These are phyloP conservation scores for Chenopodium suecicum DNA, from an alignment of 148 eudicot species.

Conservation along the genomic window DNA sequence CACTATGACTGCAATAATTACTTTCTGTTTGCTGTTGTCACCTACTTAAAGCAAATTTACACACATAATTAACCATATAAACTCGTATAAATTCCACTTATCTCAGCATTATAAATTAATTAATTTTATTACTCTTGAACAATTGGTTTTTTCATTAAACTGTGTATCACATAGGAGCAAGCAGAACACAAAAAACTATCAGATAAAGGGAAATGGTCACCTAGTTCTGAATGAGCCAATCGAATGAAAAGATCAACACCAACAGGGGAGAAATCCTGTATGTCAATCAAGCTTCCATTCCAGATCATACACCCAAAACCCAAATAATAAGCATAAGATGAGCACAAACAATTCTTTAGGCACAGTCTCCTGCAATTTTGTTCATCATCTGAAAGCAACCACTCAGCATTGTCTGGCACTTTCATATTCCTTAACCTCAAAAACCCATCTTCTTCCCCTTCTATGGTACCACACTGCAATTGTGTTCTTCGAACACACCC, in stretches of 20 bases:
- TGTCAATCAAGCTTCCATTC: slow-evolving; percentile 40
- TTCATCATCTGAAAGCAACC: slow-evolving; percentile 20
- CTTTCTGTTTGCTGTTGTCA: background rate
- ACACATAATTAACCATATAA: background rate
- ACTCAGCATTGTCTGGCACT: slow-evolving; percentile 36
- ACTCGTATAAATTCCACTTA: background rate
- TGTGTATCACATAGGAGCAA: background rate
- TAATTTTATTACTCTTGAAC: no score
- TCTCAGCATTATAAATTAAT: no score
- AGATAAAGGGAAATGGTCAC: background rate
- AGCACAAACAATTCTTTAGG: slow-evolving; percentile 45
- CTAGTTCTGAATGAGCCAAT: background rate
- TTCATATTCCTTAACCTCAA: slow-evolving; percentile 26
- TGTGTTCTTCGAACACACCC: slow-evolving; percentile 41
- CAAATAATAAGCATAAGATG: slow-evolving; percentile 43
- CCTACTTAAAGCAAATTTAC: no score
- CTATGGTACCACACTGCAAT: slow-evolving; percentile 33
- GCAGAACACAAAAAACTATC: background rate
- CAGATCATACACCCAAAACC: slow-evolving; percentile 24
- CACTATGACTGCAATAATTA: background rate
- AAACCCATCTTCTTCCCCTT: background rate
- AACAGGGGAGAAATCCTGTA: slow-evolving; percentile 16
- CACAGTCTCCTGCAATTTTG: slow-evolving; percentile 35
- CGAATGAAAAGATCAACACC: slow-evolving; percentile 21
- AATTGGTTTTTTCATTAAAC: no score